These are phyloP conservation scores for Aureobasidium sp. DNA, from an alignment of 2,329 filamentous ascomycete species.

Conservation along the genomic window DNA sequence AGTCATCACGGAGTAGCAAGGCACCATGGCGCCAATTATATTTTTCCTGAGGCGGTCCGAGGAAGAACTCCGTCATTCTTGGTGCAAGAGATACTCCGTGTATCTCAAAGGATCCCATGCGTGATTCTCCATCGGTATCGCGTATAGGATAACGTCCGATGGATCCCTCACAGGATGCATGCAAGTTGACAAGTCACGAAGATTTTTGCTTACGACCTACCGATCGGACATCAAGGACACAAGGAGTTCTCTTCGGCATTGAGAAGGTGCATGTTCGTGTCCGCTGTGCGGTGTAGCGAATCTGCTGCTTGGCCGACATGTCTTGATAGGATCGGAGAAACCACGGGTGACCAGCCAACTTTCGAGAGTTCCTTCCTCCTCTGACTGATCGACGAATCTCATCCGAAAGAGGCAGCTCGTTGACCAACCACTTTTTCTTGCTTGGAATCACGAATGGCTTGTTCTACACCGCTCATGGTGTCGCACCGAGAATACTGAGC, in stretches of 20 bases:
- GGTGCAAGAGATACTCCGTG: neutral
- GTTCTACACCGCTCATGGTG: neutral
- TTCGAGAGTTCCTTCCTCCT: neutral
- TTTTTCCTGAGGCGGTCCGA: neutral
- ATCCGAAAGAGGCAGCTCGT: slow-evolving; percentile 10
- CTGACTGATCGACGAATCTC: neutral
- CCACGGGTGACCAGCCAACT: neutral
- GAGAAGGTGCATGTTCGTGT: neutral
- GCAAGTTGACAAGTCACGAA: neutral
- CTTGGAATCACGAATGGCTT: neutral
- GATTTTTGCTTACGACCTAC: neutral
- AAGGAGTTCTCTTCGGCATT: neutral
- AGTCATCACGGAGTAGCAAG: neutral
- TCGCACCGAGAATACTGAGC: neutral
- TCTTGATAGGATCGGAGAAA: neutral
- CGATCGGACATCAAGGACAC: neutral
- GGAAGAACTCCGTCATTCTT: neutral
- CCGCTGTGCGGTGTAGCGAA: no score
- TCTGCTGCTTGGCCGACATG: neutral
- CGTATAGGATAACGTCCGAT: neutral
- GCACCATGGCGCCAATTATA: no score
- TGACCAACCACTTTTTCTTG: neutral
- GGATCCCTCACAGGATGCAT: neutral
- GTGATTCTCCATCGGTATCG: neutral
- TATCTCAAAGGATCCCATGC: neutral